Evolutionary conservation across 257 asterid genomes (phyloP), one percentile per base, ranked within the genome.

Genomic region (Gynochthodes officinalis): DNA sequence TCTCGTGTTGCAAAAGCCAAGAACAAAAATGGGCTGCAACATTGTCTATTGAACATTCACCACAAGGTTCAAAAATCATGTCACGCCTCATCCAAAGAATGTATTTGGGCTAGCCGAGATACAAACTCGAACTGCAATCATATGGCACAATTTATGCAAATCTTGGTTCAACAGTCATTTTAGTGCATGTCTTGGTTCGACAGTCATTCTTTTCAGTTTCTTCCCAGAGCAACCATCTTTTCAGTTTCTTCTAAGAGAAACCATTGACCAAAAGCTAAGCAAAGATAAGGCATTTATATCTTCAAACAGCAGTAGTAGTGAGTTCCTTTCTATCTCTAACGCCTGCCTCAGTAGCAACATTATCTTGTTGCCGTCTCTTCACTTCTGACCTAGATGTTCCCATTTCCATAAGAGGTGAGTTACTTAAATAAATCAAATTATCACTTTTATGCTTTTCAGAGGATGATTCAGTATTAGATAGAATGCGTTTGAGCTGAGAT

Each of bases 401-500:
- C 28, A 81, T 74, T 55, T 76, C 86, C 39, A 76, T 69, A 55
- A 71, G 72, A 64, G 89, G 93, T n/a, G 88, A 71, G 75, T 94
- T 94, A 19, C 75, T 73, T 76, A 88, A 73, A 71, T 64, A 74
- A 69, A 87, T 35, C 62, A 79, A 7, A 69, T 28, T 58, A 46
- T 78, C 81, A 32, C 72, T 74, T 54, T 85, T 82, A 19, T 92
- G 82, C 62, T 71, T 85, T 57, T 85, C 80, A 4, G 90, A 61
- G 35, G 93, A 80, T 81, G 84, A 71, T 71, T 70, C 85, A 13
- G 54, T 39, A 53, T 77, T 81, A 6, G 89, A 74, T 66, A 89
- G 82, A 39, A 81, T 15, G 18, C 90, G 94, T 82, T 89, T 91
- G 23, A 94, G 90, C 80, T 88, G 96, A 76, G 97, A 59, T 79